A percentile compares a stretch with the other conserved stretches of the same genome.
Evolutionary conservation across 768 basidiomycete genomes (phyloP).

Genomic region (Pisolithus albus): DNA sequence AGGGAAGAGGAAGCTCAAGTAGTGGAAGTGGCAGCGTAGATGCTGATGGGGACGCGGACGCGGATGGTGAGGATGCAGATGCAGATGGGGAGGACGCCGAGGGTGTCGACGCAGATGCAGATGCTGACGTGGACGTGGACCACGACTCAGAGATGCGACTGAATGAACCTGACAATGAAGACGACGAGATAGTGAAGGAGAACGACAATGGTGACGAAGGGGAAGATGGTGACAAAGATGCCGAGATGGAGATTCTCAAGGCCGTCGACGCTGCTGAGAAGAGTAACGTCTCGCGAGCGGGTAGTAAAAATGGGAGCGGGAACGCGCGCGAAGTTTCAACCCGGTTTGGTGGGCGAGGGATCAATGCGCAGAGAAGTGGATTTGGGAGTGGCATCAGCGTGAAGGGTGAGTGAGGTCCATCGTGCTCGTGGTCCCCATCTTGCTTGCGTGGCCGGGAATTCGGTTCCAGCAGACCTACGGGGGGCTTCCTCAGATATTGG

Average conservation of each 20-base stretch:
- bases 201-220: constrained; percentile 4
- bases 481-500: too few species aligned
- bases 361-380: neutral
- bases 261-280: constrained; percentile 47
- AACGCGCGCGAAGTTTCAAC: neutral
- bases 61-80: constrained; percentile 25
- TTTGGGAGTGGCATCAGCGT: neutral
- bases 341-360: neutral
- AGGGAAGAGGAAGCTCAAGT: neutral
- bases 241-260: constrained; percentile 44
- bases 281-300: constrained; percentile 26
- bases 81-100: constrained; percentile 33
- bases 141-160: neutral
- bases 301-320: constrained; percentile 16
- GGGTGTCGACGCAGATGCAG: constrained; percentile 29
- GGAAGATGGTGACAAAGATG: constrained; percentile 28
- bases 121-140: neutral
- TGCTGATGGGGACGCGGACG: constrained; percentile 24
- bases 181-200: constrained; percentile 3
- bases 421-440: neutral
- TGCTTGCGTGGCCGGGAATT: neutral
- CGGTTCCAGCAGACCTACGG: too few species aligned
- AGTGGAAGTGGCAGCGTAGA: constrained; percentile 30
- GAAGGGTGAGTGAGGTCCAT: neutral
- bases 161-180: constrained; percentile 10